These are phyloP conservation scores for Metschnikowia kofuensis DNA, from an alignment of 805 yeast genomes.

Conservation along the genomic window DNA sequence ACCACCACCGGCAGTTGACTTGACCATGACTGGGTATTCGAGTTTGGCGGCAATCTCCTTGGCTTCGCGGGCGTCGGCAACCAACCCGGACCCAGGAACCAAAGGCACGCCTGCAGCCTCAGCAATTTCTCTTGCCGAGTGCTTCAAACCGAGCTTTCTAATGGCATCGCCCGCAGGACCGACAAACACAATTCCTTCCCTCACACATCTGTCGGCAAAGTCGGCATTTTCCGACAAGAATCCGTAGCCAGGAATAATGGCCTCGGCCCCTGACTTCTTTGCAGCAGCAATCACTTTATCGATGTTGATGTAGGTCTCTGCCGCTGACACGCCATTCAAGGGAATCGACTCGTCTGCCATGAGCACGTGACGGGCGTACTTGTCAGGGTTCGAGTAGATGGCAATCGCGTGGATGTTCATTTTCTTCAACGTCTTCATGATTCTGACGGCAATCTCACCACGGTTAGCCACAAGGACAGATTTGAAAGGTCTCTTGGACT, in stretches of 20 bases:
- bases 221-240: constrained; percentile 95
- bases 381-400: constrained; percentile 86
- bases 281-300: constrained; percentile 88
- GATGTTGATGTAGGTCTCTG: constrained; percentile 83
- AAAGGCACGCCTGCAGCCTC: constrained; percentile 88
- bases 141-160: constrained; percentile 87
- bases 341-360: constrained; percentile 81
- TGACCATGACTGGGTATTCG: constrained; percentile 91
- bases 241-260: constrained; percentile 98
- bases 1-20: constrained; percentile 99
- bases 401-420: constrained; percentile 79
- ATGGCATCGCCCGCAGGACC: constrained; percentile 98
- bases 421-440: constrained; percentile 82
- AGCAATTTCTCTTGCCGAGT: constrained; percentile 95
- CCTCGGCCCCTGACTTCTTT: constrained; percentile 78
- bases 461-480: constrained; percentile 93
- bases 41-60: constrained; percentile 66
- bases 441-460: constrained; percentile 96
- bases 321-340: constrained; percentile 77
- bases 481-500: constrained; percentile 57
- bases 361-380: constrained; percentile 81
- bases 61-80: constrained; percentile 72
- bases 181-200: constrained; percentile 83
- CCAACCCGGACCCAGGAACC: constrained; percentile 94
- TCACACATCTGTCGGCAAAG: constrained; percentile 82